A percentile compares a stretch with the other conserved stretches of the same genome.
These are phyloP conservation scores for Peniophora sp. DNA, from an alignment of 1,284 basidiomycete species.

Conservation along the genomic window DNA sequence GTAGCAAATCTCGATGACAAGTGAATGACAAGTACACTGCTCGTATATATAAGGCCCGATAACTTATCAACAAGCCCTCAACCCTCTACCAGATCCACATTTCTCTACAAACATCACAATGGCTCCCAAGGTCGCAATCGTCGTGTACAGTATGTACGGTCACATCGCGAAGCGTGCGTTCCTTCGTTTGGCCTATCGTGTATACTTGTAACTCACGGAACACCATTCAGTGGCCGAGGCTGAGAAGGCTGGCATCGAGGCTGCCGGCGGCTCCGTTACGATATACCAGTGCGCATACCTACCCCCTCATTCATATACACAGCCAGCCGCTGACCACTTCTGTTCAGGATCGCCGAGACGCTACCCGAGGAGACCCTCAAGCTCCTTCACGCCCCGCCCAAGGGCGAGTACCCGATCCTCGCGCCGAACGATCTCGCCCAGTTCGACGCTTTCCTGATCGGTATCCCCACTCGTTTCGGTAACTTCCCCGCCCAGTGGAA, in stretches of 20 bases:
- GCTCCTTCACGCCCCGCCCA: constrained; percentile 72
- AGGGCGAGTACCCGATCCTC: constrained; percentile 69
- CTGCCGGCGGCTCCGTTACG: constrained; percentile 62
- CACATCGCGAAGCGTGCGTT: constrained; percentile 66
- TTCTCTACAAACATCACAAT: neutral
- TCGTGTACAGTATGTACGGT: constrained; percentile 81
- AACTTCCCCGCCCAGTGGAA: constrained; percentile 46
- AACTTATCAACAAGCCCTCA: too few species aligned
- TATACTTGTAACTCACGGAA: neutral
- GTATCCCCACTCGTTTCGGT: constrained; percentile 76
- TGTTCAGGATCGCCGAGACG: constrained; percentile 71
- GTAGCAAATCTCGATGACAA: too few species aligned
- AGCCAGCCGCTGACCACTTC: neutral
- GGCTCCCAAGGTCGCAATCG: constrained; percentile 63
- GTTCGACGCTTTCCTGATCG: constrained; percentile 65
- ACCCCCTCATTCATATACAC: neutral
- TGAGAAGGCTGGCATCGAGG: constrained; percentile 65
- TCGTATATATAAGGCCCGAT: too few species aligned
- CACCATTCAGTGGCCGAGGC: constrained; percentile 64
- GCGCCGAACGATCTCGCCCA: constrained; percentile 57
- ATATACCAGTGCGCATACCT: constrained; percentile 60
- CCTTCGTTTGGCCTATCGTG: neutral
- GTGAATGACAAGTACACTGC: too few species aligned
- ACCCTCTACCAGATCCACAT: too few species aligned
- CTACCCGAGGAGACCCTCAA: constrained; percentile 70